A percentile compares a stretch with the other conserved stretches of the same genome.
Conservation (phyloP, 352 stramenopile genomes). For the Pythium monospermum region DNA sequence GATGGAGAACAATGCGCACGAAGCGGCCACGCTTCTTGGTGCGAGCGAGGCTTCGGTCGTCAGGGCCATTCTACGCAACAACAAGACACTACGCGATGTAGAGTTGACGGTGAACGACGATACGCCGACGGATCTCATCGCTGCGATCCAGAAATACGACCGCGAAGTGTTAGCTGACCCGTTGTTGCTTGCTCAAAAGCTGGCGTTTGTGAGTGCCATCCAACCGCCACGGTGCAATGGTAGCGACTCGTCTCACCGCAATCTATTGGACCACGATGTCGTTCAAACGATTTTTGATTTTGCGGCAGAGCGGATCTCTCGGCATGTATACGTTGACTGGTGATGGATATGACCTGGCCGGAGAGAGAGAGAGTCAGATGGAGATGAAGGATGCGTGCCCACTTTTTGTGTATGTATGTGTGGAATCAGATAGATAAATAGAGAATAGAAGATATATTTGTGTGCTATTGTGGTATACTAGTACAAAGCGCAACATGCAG, state of each 20-base stretch:
- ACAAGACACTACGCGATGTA: constrained; percentile 7
- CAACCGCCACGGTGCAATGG: background rate
- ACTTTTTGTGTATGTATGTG: too few relatives aligned
- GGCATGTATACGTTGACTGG: constrained; percentile 12
- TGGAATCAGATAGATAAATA: too few relatives aligned
- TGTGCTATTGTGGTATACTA: too few relatives aligned
- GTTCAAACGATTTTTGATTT: constrained; percentile 14
- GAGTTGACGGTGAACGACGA: constrained; percentile 9
- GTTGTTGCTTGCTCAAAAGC: constrained; percentile 1
- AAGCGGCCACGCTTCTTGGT: background rate
- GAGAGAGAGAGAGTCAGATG: too few relatives aligned
- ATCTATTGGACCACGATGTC: constrained; percentile 10
- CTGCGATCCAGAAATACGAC: constrained; percentile 8
- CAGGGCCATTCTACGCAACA: background rate
- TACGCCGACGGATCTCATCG: background rate
- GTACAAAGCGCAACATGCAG: too few relatives aligned
- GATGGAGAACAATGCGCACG: constrained; percentile 4
- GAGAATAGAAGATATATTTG: too few relatives aligned
- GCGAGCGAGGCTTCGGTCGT: background rate
- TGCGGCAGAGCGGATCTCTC: constrained; percentile 3
- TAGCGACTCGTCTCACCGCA: background rate
- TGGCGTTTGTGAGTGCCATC: constrained; percentile 10
- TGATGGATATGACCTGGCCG: too few relatives aligned
- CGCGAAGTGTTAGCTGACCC: constrained; percentile 5
- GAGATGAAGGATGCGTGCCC: too few relatives aligned